Base-by-base conservation (phyloP, 1,284 basidiomycete species). In the Tremellales sp. region DNA sequence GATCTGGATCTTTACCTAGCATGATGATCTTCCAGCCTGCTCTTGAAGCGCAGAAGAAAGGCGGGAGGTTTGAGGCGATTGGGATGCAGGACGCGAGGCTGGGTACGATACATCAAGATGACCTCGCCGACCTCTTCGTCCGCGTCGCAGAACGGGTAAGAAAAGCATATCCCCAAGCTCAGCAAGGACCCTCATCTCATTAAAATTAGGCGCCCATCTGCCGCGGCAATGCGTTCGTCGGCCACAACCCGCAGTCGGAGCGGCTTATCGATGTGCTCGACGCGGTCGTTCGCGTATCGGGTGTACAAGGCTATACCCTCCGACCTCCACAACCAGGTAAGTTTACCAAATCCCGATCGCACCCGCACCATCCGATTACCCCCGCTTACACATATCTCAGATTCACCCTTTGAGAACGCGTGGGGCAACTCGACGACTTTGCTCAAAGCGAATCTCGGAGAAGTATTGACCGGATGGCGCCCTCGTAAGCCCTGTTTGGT, bases 61-160 rank as follows among this genome's bases (percentile, higher is more conserved):
- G 78, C 1, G 54, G 54, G 2, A 78, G 75, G 72, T 74, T 69
- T 26, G 60, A 65, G 37, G 54, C 52, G 15, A 36, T 60, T 3
- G 79, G 77, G 1, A 62, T 60, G 10, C 69, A 75, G 1, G 78
- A 78, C 2, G 77, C 75, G 0, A 62, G 79, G 8, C 70, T 73
- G 13, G 58, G 76, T n/a, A 55, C 75, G 5, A 68, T 81, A 26
- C 81, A 82, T 61, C 61, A 64, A 35, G 80, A 81, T 57, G 81
- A 82, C 62, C 64, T 80, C 23, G 80, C 78, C 6, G 78, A 80
- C 44, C 56, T 79, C 27, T 80, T 77, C 54, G 41, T 80, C 15
- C 64, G 75, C 1, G 74, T 72, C 2, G 75, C 74, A 6, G 80
- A 81, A 65, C 61, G 69, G 37, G 68, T 67, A 17, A 50, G 64